Evolutionary conservation across 129 eudicot genomes (phyloP), one percentile per base, ranked within the genome.

Genomic region (Saposhnikovia divaricata): DNA sequence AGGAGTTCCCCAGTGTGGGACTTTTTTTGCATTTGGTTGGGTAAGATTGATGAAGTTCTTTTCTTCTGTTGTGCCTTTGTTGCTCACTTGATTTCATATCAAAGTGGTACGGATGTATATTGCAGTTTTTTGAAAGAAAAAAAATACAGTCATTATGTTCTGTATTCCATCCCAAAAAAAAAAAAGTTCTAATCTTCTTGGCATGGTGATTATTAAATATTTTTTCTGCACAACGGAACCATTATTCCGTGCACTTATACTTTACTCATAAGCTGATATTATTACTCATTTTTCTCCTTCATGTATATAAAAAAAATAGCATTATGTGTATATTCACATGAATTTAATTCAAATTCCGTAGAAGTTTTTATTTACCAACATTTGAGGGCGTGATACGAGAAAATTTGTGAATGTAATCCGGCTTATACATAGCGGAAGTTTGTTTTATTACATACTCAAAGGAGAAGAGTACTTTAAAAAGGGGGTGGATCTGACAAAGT

Each of bases 11-110:
- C n/a, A n/a, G n/a, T n/a, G n/a, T n/a, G n/a, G n/a, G n/a, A n/a
- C n/a, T n/a, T n/a, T n/a, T n/a, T n/a, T n/a, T 87, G 79, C 82
- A 86, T 89, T 91, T 89, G 87, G 88, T 92, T 43, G 72, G 68
- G 99, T 95, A 90, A 95, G 97, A 66, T 66, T 25, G 72, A 14
- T 28, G 72, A 89, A 80, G 89, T 86, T 81, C 73, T 71, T 77
- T 72, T 87, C 46, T 81, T 70, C 65, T 77, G 80, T 74, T 5
- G 72, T 65, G 48, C 70, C 37, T 43, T 28, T 57, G 66, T 23
- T 57, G 66, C 59, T 80, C 16, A 21, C 25, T 38, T 71, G 25
- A 4, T 71, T 39, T 71, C 46, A 15, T 39, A 31, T 11, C 8
- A 5, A 53, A 23, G 31, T n/a, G 16, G 14, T 48, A 59, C 25